A percentile compares a stretch with the other conserved stretches of the same genome.
Evolutionary conservation across 2,329 filamentous ascomycete genomes (phyloP).

Genomic region (Aspergillus oerlinghausenensis): DNA sequence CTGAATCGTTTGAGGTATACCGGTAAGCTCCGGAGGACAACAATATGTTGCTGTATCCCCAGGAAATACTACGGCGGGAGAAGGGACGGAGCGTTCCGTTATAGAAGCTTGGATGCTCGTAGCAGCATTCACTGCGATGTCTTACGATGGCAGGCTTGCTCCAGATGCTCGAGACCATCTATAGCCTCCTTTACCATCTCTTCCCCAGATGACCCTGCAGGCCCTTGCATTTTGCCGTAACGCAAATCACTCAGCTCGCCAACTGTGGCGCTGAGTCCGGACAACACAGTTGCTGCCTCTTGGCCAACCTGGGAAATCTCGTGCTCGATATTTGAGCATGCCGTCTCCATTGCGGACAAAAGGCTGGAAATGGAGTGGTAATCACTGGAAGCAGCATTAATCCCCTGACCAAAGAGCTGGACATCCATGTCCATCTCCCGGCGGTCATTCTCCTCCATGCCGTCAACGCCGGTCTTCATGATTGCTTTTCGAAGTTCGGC

Average conservation of each 20-base stretch:
- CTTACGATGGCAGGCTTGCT: slow-evolving; percentile 55
- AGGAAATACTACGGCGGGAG: not conserved
- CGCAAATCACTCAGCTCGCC: slow-evolving; percentile 75
- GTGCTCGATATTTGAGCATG: slow-evolving; percentile 60
- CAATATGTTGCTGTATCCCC: not conserved
- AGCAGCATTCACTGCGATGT: slow-evolving; percentile 9
- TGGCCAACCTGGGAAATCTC: slow-evolving; percentile 63
- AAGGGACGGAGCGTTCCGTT: not conserved
- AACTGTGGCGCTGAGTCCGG: slow-evolving; percentile 61
- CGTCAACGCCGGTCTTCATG: slow-evolving; percentile 29
- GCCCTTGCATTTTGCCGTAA: slow-evolving; percentile 63
- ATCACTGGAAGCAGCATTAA: slow-evolving; percentile 34
- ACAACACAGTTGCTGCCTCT: slow-evolving; percentile 58
- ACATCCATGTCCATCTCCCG: slow-evolving; percentile 44
- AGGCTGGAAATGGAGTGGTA: slow-evolving; percentile 61
- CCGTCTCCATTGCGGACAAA: slow-evolving; percentile 64
- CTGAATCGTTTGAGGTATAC: not conserved
- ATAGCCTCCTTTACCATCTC: slow-evolving; percentile 63
- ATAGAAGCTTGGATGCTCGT: not conserved
- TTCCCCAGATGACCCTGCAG: slow-evolving; percentile 48
- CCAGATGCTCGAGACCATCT: slow-evolving; percentile 60
- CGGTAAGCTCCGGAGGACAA: not conserved
- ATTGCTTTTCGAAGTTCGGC: slow-evolving; percentile 34
- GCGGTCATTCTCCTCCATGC: slow-evolving; percentile 28
- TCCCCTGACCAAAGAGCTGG: slow-evolving; percentile 56